Base-by-base conservation (phyloP, 2,329 filamentous ascomycete species). In the Graphiopsis chlorocephala region DNA sequence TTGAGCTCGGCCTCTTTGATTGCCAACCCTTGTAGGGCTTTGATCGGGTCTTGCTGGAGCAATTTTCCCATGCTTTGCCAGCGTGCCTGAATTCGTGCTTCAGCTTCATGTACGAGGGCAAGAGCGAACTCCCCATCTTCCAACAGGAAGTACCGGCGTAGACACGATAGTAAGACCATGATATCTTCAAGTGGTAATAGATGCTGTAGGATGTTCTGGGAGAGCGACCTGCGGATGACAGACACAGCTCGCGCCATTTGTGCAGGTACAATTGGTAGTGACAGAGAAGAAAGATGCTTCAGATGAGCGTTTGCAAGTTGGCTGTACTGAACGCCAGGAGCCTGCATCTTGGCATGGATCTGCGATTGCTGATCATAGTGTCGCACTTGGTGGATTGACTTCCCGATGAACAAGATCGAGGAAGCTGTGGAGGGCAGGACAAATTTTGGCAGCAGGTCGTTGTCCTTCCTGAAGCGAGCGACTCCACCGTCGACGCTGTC, bases 91-190 rank as follows among this genome's bases (percentile, higher is more conserved):
- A 95, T 85, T 70, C 88, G 90, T 63, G 90, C 86, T 70, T 97
- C 92, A 0, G 94, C 92, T 78, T 97, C 91, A 38, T 89, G 86
- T 1, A 96, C 92, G 28, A 99, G 79, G 0, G 90, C 89, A 78
- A 95, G 88, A 23, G 93, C 92, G 75, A 99, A 99, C 75, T 98
- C 95, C 61, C 94, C 94, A 35, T 92, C 86, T 0, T 90, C 90
- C 0, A 99, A 83, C 2, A 99, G 84, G 70, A 97, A 92, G 78
- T 96, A 97, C 64, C 95, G 89, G 56, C 93, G 86, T 1, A 97
- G 82, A 10, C 97, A 82, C 29, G 87, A 86, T 15, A 98, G 81
- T 58, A 91, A 87, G 68, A 95, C 89, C 6, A 92, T 80, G 4
- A 97, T 92, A 71, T 87, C 90, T 12, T 86, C 83, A 6, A 93